Conservation (phyloP, 805 yeast species). For the Teunomyces aglyptinius region DNA sequence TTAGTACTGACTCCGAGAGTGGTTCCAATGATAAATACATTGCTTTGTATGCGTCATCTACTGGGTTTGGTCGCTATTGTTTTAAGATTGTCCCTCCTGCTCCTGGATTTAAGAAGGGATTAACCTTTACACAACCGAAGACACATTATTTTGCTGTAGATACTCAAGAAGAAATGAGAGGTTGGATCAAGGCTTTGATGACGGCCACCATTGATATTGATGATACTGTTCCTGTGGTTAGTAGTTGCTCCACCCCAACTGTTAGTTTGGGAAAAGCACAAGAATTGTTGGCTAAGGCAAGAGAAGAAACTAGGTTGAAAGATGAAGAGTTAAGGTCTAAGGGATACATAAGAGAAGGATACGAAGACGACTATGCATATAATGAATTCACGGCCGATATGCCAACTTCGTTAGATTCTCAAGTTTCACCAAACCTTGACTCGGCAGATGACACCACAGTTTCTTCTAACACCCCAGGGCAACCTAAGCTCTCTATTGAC, state of each 20-base stretch:
- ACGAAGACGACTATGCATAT: constrained; percentile 14
- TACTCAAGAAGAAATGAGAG: constrained; percentile 83
- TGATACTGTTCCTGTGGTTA: constrained; percentile 85
- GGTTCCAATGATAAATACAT: constrained; percentile 80
- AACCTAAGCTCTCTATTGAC: constrained; percentile 34
- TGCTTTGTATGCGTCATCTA: constrained; percentile 86
- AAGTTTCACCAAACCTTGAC: constrained; percentile 29
- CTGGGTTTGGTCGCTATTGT: constrained; percentile 91
- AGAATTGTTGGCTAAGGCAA: constrained; percentile 75
- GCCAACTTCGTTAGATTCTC: constrained; percentile 26
- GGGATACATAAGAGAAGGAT: constrained; percentile 31
- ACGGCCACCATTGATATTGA: constrained; percentile 96
- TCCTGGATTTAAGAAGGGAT: constrained; percentile 93
- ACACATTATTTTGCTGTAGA: constrained; percentile 97
- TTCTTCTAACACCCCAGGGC: constrained; percentile 17
- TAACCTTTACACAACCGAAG: constrained; percentile 94
- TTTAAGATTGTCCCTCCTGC: constrained; percentile 95
- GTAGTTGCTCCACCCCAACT: constrained; percentile 95
- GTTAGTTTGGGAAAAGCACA: constrained; percentile 85
- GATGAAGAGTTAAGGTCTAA: constrained; percentile 49
- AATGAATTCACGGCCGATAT: constrained; percentile 14
- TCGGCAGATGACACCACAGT: constrained; percentile 34
- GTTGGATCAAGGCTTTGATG: constrained; percentile 93
- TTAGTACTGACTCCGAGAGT: constrained; percentile 46
- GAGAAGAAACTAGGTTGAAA: constrained; percentile 65